Evolutionary conservation across 1,139 yeast genomes (phyloP).

Genomic region (Saccharomyces hybrid): DNA sequence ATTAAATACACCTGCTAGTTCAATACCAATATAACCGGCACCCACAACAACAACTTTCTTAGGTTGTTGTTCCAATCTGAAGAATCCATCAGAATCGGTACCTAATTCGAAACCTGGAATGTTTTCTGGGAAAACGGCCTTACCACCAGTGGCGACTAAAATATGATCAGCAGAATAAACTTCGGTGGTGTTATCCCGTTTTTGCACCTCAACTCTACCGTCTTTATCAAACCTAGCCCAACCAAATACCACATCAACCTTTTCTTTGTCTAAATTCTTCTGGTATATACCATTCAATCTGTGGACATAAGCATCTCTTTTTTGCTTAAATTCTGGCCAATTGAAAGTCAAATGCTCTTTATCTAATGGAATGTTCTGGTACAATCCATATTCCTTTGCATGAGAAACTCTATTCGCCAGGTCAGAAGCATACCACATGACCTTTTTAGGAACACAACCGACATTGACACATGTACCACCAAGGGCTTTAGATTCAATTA

Average conservation of each 20-base stretch:
- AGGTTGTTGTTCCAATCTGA: constrained; percentile 72
- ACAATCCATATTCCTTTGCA: constrained; percentile 76
- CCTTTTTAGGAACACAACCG: constrained; percentile 97
- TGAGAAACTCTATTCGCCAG: constrained; percentile 67
- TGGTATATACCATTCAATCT: constrained; percentile 91
- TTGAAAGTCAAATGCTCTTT: constrained; percentile 47
- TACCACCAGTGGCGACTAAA: constrained; percentile 90
- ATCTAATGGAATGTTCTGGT: constrained; percentile 45
- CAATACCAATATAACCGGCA: constrained; percentile 96
- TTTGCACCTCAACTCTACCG: constrained; percentile 72
- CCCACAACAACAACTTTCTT: constrained; percentile 91
- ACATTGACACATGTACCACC: constrained; percentile 99
- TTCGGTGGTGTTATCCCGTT: constrained; percentile 48
- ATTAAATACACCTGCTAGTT: constrained; percentile 86
- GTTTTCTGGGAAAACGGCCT: constrained; percentile 56
- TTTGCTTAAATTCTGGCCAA: constrained; percentile 72
- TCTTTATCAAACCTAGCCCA: constrained; percentile 66
- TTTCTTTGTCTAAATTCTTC: constrained; percentile 76
- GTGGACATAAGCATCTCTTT: constrained; percentile 83
- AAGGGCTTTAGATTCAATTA: constrained; percentile 71
- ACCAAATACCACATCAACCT: constrained; percentile 83
- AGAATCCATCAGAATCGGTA: constrained; percentile 86
- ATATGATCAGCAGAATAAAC: constrained; percentile 72
- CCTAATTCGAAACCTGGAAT: constrained; percentile 81
- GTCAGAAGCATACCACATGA: constrained; percentile 97